Evolutionary conservation across 2,329 filamentous ascomycete genomes (phyloP).

Genomic region (Hortaea sp.): DNA sequence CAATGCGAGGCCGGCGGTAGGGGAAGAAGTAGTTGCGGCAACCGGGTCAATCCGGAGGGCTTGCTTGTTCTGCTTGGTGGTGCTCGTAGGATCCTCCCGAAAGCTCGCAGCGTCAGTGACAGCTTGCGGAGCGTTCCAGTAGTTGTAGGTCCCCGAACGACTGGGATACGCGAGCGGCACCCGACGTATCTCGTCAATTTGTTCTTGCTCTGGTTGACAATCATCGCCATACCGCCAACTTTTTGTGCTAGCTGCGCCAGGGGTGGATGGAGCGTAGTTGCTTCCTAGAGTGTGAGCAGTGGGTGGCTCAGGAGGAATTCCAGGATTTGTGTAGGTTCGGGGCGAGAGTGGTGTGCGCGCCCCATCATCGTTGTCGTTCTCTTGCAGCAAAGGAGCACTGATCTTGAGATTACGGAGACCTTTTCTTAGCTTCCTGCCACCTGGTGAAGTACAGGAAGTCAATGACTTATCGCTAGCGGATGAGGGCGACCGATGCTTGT

Average conservation of each 20-base stretch:
- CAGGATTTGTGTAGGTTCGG: conserved; percentile 43
- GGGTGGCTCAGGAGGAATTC: conserved; percentile 45
- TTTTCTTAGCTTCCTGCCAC: conserved; percentile 20
- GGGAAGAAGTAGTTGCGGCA: not conserved
- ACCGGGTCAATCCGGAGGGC: not conserved
- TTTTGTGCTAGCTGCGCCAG: conserved; percentile 16
- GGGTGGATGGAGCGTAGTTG: conserved; percentile 19
- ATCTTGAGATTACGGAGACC: conserved; percentile 48
- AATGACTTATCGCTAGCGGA: conserved; percentile 27
- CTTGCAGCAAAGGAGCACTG: conserved; percentile 41
- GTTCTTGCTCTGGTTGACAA: conserved; percentile 3
- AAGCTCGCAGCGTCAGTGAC: conserved; percentile 9
- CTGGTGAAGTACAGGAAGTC: not conserved
- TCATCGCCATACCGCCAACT: conserved; percentile 13
- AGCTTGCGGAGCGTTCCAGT: conserved; percentile 9
- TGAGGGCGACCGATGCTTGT: conserved; percentile 26
- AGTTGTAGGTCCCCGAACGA: conserved; percentile 8
- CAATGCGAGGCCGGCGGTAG: not conserved
- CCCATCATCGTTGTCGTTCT: conserved; percentile 34
- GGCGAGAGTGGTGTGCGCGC: conserved; percentile 42
- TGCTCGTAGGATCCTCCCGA: conserved; percentile 6
- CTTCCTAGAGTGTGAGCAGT: conserved; percentile 17
- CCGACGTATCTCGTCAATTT: conserved; percentile 14
- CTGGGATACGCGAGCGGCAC: conserved; percentile 19
- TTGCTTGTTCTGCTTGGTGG: not conserved